Percentiles rank a stretch among this genome's conserved stretches.
Conservation (phyloP, 169 alveolate species). For the Besnoitia besnoiti region DNA sequence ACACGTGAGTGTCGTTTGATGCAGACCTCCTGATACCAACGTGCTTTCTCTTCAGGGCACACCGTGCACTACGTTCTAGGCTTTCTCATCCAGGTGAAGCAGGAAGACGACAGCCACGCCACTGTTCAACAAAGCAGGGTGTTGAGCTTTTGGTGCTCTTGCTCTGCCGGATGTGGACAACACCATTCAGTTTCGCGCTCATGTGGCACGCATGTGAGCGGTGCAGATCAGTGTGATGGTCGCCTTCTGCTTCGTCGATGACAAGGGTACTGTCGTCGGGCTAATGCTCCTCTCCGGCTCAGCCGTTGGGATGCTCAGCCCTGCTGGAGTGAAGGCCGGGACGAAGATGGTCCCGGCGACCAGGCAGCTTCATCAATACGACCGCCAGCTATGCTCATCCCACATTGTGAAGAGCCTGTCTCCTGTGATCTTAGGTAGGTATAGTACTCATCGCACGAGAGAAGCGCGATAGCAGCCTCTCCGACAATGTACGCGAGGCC, state of each 20-base stretch:
- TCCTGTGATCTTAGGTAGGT: background rate
- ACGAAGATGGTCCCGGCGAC: background rate
- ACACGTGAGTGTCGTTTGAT: too few relatives aligned
- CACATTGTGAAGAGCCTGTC: background rate
- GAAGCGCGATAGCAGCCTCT: too few relatives aligned
- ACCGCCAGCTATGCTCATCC: background rate
- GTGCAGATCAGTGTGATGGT: background rate
- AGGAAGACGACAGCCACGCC: background rate
- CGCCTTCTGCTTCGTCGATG: background rate
- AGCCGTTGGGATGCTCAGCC: background rate
- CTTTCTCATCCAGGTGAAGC: background rate
- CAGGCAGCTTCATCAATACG: background rate
- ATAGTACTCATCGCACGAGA: too few relatives aligned
- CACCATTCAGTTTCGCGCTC: background rate
- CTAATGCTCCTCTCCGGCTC: background rate
- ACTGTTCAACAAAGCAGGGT: too few relatives aligned
- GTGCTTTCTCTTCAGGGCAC: background rate
- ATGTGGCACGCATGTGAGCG: background rate
- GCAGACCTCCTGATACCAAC: too few relatives aligned
- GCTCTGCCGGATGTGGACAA: background rate
- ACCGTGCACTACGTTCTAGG: background rate
- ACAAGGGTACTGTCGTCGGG: background rate
- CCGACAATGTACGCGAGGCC: too few relatives aligned
- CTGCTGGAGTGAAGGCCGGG: conserved; percentile 14
- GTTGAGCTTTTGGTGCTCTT: background rate